A percentile compares a stretch with the other conserved stretches of the same genome.
Conservation (phyloP, 2,329 filamentous ascomycete genomes). For the Venturia effusa region DNA sequence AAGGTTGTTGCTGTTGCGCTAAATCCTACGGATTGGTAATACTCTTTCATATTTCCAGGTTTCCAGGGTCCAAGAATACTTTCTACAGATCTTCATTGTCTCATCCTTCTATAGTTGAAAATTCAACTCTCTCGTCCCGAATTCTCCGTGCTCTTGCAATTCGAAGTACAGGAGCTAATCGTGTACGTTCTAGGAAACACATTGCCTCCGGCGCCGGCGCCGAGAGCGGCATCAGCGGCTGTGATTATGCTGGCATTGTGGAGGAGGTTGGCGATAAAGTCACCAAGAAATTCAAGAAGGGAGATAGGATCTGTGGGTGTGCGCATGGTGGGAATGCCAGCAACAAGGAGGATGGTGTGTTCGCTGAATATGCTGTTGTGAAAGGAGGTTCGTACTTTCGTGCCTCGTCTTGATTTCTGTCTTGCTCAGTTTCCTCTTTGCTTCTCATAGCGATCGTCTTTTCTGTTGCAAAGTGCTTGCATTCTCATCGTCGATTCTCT, state of each 20-base stretch:
- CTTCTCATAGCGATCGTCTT: background rate
- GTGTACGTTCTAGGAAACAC: background rate
- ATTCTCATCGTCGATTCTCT: background rate
- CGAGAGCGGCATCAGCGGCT: constrained; percentile 23
- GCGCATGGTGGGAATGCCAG: constrained; percentile 4
- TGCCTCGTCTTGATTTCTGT: background rate
- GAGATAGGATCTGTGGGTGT: constrained; percentile 8
- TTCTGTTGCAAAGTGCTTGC: background rate
- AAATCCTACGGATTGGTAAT: constrained; percentile 12
- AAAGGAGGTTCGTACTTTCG: background rate
- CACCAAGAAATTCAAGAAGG: constrained; percentile 14
- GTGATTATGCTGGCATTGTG: constrained; percentile 28
- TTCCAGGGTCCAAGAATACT: constrained; percentile 16
- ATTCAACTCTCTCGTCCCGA: constrained; percentile 17
- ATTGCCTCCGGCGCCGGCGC: constrained; percentile 24
- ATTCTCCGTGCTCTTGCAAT: too few species aligned
- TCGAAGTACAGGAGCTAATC: constrained; percentile 15
- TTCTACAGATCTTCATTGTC: too few species aligned
- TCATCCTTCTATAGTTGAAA: constrained; percentile 18
- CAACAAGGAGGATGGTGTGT: constrained; percentile 6
- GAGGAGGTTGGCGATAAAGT: constrained; percentile 25
- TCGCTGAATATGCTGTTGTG: constrained; percentile 8
- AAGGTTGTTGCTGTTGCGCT: constrained; percentile 38
- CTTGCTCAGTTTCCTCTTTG: background rate
- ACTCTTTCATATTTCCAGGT: constrained; percentile 18